Evolutionary conservation across 2,329 filamentous ascomycete species (phyloP).

Genomic region (Ilyonectria destructans): DNA sequence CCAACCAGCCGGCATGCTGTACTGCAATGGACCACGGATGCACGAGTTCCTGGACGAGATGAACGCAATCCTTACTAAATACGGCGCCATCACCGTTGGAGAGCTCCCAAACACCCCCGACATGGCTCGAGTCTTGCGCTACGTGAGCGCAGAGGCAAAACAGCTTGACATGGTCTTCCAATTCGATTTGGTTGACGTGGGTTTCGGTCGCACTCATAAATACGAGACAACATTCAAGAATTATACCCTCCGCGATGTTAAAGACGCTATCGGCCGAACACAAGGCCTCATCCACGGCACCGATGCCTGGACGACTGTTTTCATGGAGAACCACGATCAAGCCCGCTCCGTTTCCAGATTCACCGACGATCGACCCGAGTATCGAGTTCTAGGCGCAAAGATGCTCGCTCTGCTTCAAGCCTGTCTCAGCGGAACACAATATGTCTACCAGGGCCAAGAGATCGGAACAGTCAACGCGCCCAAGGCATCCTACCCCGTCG

Average conservation of each 20-base stretch:
- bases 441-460: constrained; percentile 79
- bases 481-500: constrained; percentile 69
- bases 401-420: constrained; percentile 71
- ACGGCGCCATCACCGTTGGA: constrained; percentile 80
- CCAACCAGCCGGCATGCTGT: constrained; percentile 71
- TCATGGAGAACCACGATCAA: constrained; percentile 78
- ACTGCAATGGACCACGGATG: constrained; percentile 79
- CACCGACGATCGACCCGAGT: constrained; percentile 64
- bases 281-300: constrained; percentile 68
- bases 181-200: constrained; percentile 76
- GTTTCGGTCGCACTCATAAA: constrained; percentile 66
- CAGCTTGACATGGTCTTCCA: constrained; percentile 82
- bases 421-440: constrained; percentile 73
- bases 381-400: constrained; percentile 68
- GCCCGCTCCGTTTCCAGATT: constrained; percentile 72
- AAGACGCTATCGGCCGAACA: constrained; percentile 64
- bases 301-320: constrained; percentile 76
- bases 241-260: constrained; percentile 66
- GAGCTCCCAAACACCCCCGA: constrained; percentile 78
- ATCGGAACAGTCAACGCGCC: constrained; percentile 77
- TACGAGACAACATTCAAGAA: constrained; percentile 65
- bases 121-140: constrained; percentile 70
- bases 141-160: constrained; percentile 71
- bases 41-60: constrained; percentile 80
- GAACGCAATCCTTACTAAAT: constrained; percentile 72